Base-by-base conservation (phyloP, 345 rosid species). In the Nephelium lappaceum region DNA sequence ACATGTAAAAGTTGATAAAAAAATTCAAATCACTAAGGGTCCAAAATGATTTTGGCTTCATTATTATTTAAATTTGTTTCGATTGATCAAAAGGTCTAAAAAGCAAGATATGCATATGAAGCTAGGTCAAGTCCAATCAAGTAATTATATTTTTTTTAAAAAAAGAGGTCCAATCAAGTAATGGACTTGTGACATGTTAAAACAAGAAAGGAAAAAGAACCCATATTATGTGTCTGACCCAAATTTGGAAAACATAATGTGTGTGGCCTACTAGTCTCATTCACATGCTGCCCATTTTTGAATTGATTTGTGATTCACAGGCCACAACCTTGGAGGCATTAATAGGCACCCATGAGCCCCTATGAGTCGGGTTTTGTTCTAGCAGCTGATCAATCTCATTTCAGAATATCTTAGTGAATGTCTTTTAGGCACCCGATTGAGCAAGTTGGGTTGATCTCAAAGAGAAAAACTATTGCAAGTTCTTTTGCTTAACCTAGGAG, bases 191-290 rank as follows among this genome's bases (percentile, higher is more conserved):
- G 38, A 8, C 15, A 10, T 63, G 53, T 67, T 38, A 66, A 21
- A 66, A 38, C 72, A 67, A 67, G 15, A 24, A 12, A 11, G 27
- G 49, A 49, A 65, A 31, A 4, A 49, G 49, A 41, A 38, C 72
- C 27, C 64, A 21, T 21, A 60, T 60, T 12, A 68, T 68, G 53
- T 84, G 80, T 72, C 82, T 78, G 57, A 72, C 82, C 84, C 82
- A 67, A 58, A 66, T 19, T 42, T 24, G 69, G 58, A 71, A 78
- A 67, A 18, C 12, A 9, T 0, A 21, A 1, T 8, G 5, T 21
- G 64, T 74, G 27, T 25, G 21, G 14, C 21, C 39, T 18, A 5
- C 19, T 31, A 31, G 8, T 6, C 8, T 23, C 11, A 5, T 41
- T 63, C 61, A 45, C 70, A 74, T 74, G 57, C 38, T 45, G n/a